These are phyloP conservation scores for Phytophthora hibernalis DNA, from an alignment of 352 stramenopile species.

Conservation along the genomic window DNA sequence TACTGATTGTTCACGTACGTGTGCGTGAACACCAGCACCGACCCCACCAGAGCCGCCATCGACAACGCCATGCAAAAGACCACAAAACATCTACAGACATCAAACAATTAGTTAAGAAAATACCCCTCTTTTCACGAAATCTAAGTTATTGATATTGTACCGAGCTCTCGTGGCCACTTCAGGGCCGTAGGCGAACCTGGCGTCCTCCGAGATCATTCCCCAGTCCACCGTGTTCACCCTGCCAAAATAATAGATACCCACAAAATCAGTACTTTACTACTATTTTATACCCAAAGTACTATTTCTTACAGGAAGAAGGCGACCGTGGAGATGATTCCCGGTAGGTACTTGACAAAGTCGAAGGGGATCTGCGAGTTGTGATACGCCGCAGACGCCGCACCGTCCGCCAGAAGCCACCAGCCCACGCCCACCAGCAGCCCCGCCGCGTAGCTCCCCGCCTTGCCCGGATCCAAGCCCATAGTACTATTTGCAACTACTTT, in stretches of 20 bases:
- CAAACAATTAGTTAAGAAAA: slow-evolving; percentile 1
- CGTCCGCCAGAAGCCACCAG: slow-evolving; percentile 73
- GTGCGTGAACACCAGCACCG: slow-evolving; percentile 68
- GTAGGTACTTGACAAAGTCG: slow-evolving; percentile 64
- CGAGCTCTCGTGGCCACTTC: slow-evolving; percentile 55
- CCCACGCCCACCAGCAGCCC: slow-evolving; percentile 61
- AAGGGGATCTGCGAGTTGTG: slow-evolving; percentile 65
- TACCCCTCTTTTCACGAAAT: background rate
- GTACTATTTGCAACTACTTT: slow-evolving; percentile 2
- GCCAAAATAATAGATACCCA: background rate
- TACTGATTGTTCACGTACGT: slow-evolving; percentile 65
- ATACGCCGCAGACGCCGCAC: slow-evolving; percentile 48
- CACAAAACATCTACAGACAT: slow-evolving; percentile 50
- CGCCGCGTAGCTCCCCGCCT: slow-evolving; percentile 51
- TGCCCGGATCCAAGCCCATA: slow-evolving; percentile 44
- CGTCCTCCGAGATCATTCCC: slow-evolving; percentile 65
- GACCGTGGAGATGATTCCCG: slow-evolving; percentile 61
- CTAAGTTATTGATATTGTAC: slow-evolving; percentile 18
- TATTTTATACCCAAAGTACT: background rate
- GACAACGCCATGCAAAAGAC: slow-evolving; percentile 59
- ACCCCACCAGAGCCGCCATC: slow-evolving; percentile 46
- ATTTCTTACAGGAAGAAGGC: slow-evolving; percentile 60
- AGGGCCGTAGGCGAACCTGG: slow-evolving; percentile 47
- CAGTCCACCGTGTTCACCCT: slow-evolving; percentile 74
- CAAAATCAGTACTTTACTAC: background rate